phyloP scores from a whole-genome alignment of 2,329 filamentous ascomycete species.

The Aspergillus bombycis region DNA sequence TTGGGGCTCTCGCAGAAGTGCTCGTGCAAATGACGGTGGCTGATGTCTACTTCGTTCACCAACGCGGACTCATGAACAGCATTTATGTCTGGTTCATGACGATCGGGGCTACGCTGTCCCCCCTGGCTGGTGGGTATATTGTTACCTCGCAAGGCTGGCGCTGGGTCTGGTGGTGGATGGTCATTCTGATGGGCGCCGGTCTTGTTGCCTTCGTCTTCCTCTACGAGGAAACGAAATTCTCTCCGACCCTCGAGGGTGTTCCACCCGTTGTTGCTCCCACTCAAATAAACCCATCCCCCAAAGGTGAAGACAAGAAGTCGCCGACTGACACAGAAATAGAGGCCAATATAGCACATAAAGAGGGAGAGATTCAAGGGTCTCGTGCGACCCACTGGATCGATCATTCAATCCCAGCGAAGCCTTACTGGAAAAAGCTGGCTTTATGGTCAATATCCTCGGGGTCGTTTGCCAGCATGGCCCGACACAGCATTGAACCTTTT shows the following conservation, averaged over 20 bases:
- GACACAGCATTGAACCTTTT: conserved; percentile 35
- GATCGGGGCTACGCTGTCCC: conserved; percentile 40
- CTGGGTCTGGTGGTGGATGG: conserved; percentile 54
- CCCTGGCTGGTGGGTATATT: conserved; percentile 37
- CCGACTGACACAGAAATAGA: background rate
- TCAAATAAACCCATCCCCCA: background rate
- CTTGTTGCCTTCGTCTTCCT: conserved; percentile 48
- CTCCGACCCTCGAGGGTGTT: conserved; percentile 3
- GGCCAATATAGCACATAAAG: background rate
- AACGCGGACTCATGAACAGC: conserved; percentile 52
- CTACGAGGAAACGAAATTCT: conserved; percentile 47
- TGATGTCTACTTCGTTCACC: conserved; percentile 54
- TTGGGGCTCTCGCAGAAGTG: conserved; percentile 49
- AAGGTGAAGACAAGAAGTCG: background rate
- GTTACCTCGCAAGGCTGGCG: conserved; percentile 50
- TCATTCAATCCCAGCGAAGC: conserved; percentile 5
- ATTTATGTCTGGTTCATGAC: conserved; percentile 46
- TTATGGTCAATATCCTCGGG: conserved; percentile 31
- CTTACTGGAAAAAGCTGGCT: conserved; percentile 47
- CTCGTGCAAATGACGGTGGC: conserved; percentile 53
- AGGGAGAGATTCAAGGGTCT: background rate
- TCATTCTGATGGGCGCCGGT: conserved; percentile 43
- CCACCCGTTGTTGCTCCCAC: background rate
- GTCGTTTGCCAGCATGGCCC: conserved; percentile 17
- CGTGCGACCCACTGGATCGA: background rate